Conservation (phyloP, 768 basidiomycete genomes). For the Trametes villosa region DNA sequence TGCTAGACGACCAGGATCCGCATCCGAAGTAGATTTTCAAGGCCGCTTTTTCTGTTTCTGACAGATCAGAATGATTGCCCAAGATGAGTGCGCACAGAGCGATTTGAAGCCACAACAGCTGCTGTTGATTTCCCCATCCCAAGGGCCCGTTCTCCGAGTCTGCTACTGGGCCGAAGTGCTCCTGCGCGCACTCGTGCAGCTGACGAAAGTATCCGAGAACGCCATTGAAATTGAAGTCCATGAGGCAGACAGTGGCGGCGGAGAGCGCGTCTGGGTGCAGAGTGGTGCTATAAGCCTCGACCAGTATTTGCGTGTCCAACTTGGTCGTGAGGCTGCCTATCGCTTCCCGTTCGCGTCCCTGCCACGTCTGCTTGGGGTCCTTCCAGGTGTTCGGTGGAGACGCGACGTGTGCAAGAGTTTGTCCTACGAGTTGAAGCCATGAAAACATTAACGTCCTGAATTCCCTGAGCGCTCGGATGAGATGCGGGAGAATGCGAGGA, state of each 20-base stretch:
- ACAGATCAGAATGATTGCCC: too few relatives aligned
- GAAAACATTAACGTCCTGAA: too few relatives aligned
- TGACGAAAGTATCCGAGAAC: background rate
- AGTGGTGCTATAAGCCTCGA: background rate
- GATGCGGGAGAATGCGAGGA: too few relatives aligned
- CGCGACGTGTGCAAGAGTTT: too few relatives aligned
- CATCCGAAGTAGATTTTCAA: background rate
- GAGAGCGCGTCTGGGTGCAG: background rate
- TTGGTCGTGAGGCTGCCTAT: background rate
- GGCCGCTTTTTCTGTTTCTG: background rate
- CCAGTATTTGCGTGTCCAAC: background rate
- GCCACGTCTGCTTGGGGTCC: background rate
- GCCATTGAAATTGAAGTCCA: background rate
- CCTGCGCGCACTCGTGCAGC: background rate
- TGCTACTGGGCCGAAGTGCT: background rate
- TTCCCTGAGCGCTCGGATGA: too few relatives aligned
- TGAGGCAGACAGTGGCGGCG: background rate
- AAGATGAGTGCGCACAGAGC: too few relatives aligned
- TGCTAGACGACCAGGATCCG: background rate
- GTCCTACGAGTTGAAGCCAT: too few relatives aligned
- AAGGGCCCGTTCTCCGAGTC: background rate
- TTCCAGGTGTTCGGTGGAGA: too few relatives aligned
- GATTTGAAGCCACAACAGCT: too few relatives aligned
- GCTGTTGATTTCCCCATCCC: too few relatives aligned
- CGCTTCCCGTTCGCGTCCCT: background rate